These are phyloP conservation scores for Primulina eburnea DNA, from an alignment of 257 asterid genomes.

Conservation along the genomic window DNA sequence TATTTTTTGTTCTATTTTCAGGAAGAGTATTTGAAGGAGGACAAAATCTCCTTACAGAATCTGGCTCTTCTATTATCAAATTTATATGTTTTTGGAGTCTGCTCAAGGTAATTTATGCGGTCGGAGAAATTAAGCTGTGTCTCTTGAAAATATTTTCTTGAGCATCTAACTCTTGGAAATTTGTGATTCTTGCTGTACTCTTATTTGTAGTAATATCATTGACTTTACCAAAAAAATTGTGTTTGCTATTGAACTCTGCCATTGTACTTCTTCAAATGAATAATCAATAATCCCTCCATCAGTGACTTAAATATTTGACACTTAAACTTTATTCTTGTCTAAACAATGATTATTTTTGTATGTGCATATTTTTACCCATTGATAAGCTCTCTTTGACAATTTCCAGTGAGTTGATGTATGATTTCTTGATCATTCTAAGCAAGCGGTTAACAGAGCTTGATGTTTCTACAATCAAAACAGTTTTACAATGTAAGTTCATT, in stretches of 20 bases:
- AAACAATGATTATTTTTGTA: no score
- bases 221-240: no score
- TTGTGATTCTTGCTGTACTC: not conserved
- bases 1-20: slow-evolving; percentile 37
- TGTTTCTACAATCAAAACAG: no score
- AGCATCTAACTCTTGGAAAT: not conserved
- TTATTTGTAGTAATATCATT: no score
- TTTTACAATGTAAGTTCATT: no score
- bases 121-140: slow-evolving; percentile 9
- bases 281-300: not conserved
- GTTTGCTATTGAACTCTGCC: not conserved
- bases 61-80: slow-evolving; percentile 77
- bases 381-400: no score
- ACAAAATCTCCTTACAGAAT: slow-evolving; percentile 77
- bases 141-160: not conserved
- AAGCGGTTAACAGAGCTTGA: no score
- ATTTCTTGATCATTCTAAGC: no score
- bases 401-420: no score
- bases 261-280: not conserved
- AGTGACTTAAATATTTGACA: not conserved
- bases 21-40: slow-evolving; percentile 89
- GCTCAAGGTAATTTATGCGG: slow-evolving; percentile 62
- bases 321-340: no score
- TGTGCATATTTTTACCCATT: no score
- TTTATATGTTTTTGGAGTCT: slow-evolving; percentile 77